Base-by-base conservation (phyloP, 139 green algal species). In the Chlamydomonas sp. region DNA sequence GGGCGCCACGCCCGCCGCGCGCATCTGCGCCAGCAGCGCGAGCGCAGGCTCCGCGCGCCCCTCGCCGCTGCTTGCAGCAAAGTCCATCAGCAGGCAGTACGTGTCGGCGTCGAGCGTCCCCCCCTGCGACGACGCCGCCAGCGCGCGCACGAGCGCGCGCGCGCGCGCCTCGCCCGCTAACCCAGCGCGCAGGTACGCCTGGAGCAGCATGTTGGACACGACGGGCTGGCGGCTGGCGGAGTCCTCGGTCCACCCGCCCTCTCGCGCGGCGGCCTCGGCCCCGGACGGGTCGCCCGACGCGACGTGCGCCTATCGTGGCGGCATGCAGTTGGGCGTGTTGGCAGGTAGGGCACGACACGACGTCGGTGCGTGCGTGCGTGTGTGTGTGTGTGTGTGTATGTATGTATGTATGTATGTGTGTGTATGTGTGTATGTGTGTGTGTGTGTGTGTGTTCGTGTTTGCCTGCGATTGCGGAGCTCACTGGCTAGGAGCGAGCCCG, bases 41-140 rank as follows among this genome's bases (percentile, higher is more conserved):
- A 72, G 65, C 76, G 86, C 66, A 2, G 59, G 61, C 5, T 62
- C 68, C 5, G 68, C 36, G 49, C 57, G 13, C 22, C 33, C 35
- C 38, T 78, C 62, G 2, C 64, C 58, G 22, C 37, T 63, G 47
- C 26, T 50, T 26, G 83, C 68, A 29, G 81, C 73, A 13, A 71
- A 75, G n/a, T 79, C 33, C 54, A 84, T 75, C 4, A 87, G 58
- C 29, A 79, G 81, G 66, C 79, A 76, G 74, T 84, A 86, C 43
- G 78, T 81, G 29, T 73, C 61, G 3, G 49, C 47, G 5, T 58
- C 36, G 16, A 76, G 64, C 2, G 49, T 10, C 10, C 68, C 3
- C 10, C 36, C 29, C 34, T 13, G 8, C 20, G 63, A 16, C 5
- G 31, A n/a, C 26, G 58, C 58, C 30, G 30, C 31, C 39, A 63